Evolutionary conservation across 2,329 filamentous ascomycete species (phyloP), one percentile per base, ranked within the genome.

Genomic region (Raffaelea arxii): DNA sequence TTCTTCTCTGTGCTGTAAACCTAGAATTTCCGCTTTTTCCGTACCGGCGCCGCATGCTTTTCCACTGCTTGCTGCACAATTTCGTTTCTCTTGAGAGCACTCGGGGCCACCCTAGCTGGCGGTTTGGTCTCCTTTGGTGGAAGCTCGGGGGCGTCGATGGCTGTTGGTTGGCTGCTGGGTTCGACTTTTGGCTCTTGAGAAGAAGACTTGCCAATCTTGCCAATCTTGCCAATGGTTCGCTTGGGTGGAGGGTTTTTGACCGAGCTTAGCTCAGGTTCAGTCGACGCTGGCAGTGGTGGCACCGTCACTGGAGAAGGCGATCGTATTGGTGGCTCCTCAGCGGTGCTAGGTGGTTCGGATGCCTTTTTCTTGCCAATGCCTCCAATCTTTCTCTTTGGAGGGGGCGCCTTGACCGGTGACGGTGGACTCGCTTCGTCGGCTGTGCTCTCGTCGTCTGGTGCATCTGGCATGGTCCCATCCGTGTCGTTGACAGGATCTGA

Each of bases 11-110:
- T 6, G 18, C 38, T 3, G 12, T 9, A 21, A 21, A 19, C 6
- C 55, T 57, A 79, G 50, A 78, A 78, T 43, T 66, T 72, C 38
- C 75, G 64, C 60, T 76, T 78, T 64, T 79, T 79, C 58, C 70
- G 75, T 6, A 63, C 65, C 4, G 75, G 75, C 1, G 69, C 67
- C 0, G 69, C 65, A 3, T 67, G 67, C 54, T 72, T 74, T 49
- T 58, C 68, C 51, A 75, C 68, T 14, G 76, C 58, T 30, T 78
- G 71, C 47, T 62, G 65, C 46, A 72, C 69, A 24, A 76, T 58
- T 52, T 78, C 72, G 64, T 43, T 62, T 59, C 18, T 54, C 40
- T 36, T 60, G n/a, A n/a, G n/a, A n/a, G n/a, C n/a, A n/a, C n/a
- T n/a, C n/a, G n/a, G n/a, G n/a, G n/a, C n/a, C n/a, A n/a, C n/a